Base-by-base conservation (phyloP, 352 stramenopile genomes). In the Plasmopara viticola region DNA sequence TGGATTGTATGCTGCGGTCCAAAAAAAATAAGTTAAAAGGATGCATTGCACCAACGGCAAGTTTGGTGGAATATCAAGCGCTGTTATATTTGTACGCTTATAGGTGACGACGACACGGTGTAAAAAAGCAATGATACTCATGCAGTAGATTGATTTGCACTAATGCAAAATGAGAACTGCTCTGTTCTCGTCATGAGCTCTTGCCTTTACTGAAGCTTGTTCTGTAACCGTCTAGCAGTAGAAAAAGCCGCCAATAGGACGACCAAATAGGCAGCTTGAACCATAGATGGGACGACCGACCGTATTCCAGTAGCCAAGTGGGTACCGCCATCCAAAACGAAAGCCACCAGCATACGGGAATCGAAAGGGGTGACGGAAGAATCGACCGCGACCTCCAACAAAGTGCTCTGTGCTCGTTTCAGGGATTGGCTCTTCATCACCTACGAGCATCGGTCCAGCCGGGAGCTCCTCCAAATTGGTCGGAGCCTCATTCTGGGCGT, bases 281-380 rank as follows among this genome's bases (percentile, higher is more conserved):
- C 62, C 62, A 54, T 67, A 74, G 43, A 59, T 66, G 35, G 43
- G 41, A 15, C 48, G 62, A 34, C 65, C 69, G 38, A 70, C 71
- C 33, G 45, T 46, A 60, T 72, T 70, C 69, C 68, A 78, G 56
- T 64, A 74, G 43, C 34, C 40, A 44, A 74, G 46, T 17, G 69
- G 40, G 10, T 35, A 35, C 1, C 31, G 31, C 31, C 31, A 35
- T 35, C 31, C 31, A 35, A 35, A 35, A 12, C 31, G 31, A 35
- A 35, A 35, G 31, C 31, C 31, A 35, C 31, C 31, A 35, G 31
- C 31, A 35, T 35, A 35, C 10, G 31, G 31, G 10, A 35, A 35
- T 35, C 31, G 31, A 12, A 35, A 35, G 31, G 2, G 31, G 4
- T 35, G 31, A 35, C 31, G 31, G 31, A 35, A 35, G 10, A 35